phyloP scores from a whole-genome alignment of 2,329 filamentous ascomycete species.

The Claviceps citrina region DNA sequence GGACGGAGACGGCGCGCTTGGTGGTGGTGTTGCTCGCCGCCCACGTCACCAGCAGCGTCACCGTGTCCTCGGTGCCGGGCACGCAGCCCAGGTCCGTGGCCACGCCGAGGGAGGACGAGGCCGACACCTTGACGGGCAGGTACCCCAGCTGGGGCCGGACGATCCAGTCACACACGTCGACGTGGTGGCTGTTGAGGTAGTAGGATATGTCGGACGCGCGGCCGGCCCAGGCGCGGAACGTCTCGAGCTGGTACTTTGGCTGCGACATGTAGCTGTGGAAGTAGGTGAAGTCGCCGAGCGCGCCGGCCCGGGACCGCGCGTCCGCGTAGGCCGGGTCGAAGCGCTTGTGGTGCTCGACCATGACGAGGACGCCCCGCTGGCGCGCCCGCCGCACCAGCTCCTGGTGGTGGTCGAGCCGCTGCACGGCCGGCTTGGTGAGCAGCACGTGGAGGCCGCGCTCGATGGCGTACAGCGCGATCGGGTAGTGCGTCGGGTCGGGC shows the following conservation, averaged over 20 bases:
- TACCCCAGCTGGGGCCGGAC: slow-evolving; percentile 57
- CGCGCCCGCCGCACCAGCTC: slow-evolving; percentile 56
- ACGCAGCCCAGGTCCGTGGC: slow-evolving; percentile 67
- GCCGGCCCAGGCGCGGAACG: slow-evolving; percentile 88
- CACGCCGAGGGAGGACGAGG: slow-evolving; percentile 61
- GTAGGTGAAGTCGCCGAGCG: slow-evolving; percentile 90
- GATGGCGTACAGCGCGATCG: slow-evolving; percentile 84
- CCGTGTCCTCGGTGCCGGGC: slow-evolving; percentile 77
- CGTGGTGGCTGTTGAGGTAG: slow-evolving; percentile 89
- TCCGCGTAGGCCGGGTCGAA: slow-evolving; percentile 89
- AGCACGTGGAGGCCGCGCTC: slow-evolving; percentile 78
- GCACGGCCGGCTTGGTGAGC: slow-evolving; percentile 86
- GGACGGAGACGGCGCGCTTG: slow-evolving; percentile 72
- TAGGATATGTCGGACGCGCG: slow-evolving; percentile 88
- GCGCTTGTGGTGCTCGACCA: slow-evolving; percentile 92
- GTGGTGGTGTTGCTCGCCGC: slow-evolving; percentile 50
- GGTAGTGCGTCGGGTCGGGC: slow-evolving; percentile 81
- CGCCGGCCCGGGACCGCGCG: slow-evolving; percentile 59
- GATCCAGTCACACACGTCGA: slow-evolving; percentile 89
- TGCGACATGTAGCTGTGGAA: slow-evolving; percentile 97
- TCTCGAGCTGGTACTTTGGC: slow-evolving; percentile 80
- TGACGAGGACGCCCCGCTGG: slow-evolving; percentile 71
- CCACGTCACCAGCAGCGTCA: slow-evolving; percentile 83
- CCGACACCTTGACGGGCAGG: slow-evolving; percentile 63
- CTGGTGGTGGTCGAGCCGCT: slow-evolving; percentile 66